Evolutionary conservation across 345 rosid genomes (phyloP).

Genomic region (Boechera divaricarpa): DNA sequence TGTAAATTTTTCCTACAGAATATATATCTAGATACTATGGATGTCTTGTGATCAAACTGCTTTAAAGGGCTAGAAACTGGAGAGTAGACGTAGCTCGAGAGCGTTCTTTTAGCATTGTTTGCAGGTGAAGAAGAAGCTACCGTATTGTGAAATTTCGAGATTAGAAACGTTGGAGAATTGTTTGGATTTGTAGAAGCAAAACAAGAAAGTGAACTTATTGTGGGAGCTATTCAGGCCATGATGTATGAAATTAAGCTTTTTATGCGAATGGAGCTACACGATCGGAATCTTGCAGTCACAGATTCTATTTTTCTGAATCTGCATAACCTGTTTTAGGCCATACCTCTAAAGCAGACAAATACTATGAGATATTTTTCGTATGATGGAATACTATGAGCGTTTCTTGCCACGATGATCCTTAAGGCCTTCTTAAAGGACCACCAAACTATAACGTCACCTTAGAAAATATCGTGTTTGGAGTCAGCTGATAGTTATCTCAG

Average conservation of each 20-base stretch:
- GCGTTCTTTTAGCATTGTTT: neutral
- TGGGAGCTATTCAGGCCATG: slow-evolving; percentile 20
- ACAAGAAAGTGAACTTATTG: neutral
- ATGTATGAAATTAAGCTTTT: neutral
- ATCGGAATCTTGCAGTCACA: too few relatives aligned
- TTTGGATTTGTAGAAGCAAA: slow-evolving; percentile 9
- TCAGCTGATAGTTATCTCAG: neutral
- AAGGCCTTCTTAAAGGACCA: neutral
- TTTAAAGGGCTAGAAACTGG: slow-evolving; percentile 4
- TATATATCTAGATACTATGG: neutral
- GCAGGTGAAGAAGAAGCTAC: slow-evolving; percentile 7
- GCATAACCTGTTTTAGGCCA: too few relatives aligned
- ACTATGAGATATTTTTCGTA: neutral
- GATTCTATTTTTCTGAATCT: too few relatives aligned
- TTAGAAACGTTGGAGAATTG: neutral
- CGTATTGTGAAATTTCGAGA: neutral
- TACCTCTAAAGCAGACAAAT: neutral
- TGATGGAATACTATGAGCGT: neutral
- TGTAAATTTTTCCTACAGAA: slow-evolving; percentile 13
- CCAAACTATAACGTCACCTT: neutral
- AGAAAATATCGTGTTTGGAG: neutral
- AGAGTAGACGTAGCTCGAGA: neutral
- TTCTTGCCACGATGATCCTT: neutral
- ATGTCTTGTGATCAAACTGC: slow-evolving; percentile 4
- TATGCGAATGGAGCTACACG: neutral